Base-by-base conservation (phyloP, 1,284 basidiomycete genomes). In the Pseudozyma pruni region DNA sequence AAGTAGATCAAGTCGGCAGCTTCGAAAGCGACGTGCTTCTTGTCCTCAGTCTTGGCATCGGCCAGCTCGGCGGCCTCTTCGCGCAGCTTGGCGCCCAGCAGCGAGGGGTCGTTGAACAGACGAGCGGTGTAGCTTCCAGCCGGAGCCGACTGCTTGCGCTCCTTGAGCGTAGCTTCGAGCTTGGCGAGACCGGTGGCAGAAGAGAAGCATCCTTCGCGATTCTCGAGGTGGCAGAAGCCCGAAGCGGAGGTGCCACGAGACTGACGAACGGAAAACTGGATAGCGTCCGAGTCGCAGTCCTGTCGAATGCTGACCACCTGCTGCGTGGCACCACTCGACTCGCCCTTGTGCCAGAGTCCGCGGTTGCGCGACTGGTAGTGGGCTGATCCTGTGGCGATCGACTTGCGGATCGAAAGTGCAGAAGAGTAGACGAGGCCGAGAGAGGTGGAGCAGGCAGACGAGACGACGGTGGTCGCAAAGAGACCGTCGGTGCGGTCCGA, bases 391-490 rank as follows among this genome's bases (percentile, higher is more conserved):
- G 93, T 91, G 44, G 88, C 74, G 79, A 99, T 93, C 70, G 91
- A 91, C 82, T 94, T 91, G 62, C 88, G 88, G 69, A 98, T 87
- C 4, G 93, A 95, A 76, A 91, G 90, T 43, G 83, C 80, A 13
- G 96, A 98, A n/a, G 96, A 98, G 85, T 98, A 99, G 41, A 98
- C 96, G 52, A 98, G 88, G 17, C 96, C 96, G 17, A 98, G 88
- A 14, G 87, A 88, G 17, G 71, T 71, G 67, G 89, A 87, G n/a
- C 86, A 86, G 2, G 91, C 90, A 13, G 79, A 67, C 4, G 76
- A 66, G 20, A 81, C 78, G 38, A 98, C 91, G 49, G 97, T 87
- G 17, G 96, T 98, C 0, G 94, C 91, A 83, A 93, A 94, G 39
- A 98, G 87, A 17, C 92, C 93, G 81, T 98, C 96, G 3, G 89